These are phyloP conservation scores for Nothopassalora personata DNA, from an alignment of 2,329 filamentous ascomycete species.

Conservation along the genomic window DNA sequence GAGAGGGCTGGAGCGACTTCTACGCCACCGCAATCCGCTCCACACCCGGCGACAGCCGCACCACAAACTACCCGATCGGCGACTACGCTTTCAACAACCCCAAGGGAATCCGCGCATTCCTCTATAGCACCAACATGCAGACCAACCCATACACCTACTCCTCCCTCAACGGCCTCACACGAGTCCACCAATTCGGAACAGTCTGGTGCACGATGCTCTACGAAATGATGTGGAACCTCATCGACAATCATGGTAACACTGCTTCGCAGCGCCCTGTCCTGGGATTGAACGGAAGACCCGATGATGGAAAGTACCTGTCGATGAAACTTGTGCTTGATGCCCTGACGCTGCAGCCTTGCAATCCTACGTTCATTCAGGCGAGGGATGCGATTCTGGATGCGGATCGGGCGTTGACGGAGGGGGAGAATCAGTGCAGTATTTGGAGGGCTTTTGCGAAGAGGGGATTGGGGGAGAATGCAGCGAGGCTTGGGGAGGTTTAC, in stretches of 20 bases:
- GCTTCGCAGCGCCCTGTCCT: conserved; percentile 41
- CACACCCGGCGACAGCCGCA: conserved; percentile 43
- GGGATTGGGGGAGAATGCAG: conserved; percentile 41
- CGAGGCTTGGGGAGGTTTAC: conserved; percentile 4
- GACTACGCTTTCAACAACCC: conserved; percentile 46
- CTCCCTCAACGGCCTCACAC: conserved; percentile 35
- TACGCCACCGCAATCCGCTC: conserved; percentile 49
- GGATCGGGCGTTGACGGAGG: conserved; percentile 48
- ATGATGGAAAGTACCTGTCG: conserved; percentile 48
- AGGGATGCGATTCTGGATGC: conserved; percentile 54
- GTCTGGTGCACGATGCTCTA: conserved; percentile 52
- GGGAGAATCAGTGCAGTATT: conserved; percentile 47
- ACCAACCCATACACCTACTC: conserved; percentile 51
- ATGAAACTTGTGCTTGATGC: conserved; percentile 52
- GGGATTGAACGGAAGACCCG: conserved; percentile 42
- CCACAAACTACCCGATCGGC: conserved; percentile 46
- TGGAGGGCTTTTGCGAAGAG: conserved; percentile 55
- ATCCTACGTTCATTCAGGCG: conserved; percentile 50
- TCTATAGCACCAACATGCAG: conserved; percentile 48
- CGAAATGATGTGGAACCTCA: conserved; percentile 55
- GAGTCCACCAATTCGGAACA: conserved; percentile 48
- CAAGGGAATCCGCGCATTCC: conserved; percentile 46
- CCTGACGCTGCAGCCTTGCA: conserved; percentile 54
- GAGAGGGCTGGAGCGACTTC: conserved; percentile 56
- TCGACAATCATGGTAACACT: conserved; percentile 52